phyloP scores from a whole-genome alignment of 1,284 basidiomycete genomes.

The Trametes hirsuta region DNA sequence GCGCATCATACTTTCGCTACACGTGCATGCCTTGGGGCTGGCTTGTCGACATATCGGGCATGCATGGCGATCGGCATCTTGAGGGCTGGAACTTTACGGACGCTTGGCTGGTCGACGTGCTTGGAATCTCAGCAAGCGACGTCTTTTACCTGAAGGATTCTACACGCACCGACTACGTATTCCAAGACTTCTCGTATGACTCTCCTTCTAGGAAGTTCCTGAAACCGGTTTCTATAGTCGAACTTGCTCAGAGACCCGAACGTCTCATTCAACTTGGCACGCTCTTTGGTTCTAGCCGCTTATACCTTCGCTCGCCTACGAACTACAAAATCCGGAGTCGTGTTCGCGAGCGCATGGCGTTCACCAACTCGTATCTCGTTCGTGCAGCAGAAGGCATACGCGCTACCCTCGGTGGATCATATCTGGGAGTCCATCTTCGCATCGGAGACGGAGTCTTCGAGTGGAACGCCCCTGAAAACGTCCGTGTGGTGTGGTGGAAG shows the following conservation, averaged over 20 bases:
- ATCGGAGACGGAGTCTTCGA: conserved; percentile 68
- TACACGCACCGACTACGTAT: conserved; percentile 64
- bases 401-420: conserved; percentile 50
- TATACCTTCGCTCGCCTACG: conserved; percentile 48
- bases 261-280: conserved; percentile 66
- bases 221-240: conserved; percentile 46
- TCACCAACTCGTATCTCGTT: conserved; percentile 51
- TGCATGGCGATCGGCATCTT: conserved; percentile 42
- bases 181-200: conserved; percentile 53
- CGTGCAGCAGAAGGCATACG: conserved; percentile 45
- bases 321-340: conserved; percentile 46
- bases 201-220: conserved; percentile 39
- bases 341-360: conserved; percentile 56
- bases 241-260: conserved; percentile 42
- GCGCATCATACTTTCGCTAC: conserved; percentile 58
- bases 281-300: conserved; percentile 69
- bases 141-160: conserved; percentile 54
- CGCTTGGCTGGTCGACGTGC: conserved; percentile 46
- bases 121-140: conserved; percentile 46
- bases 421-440: conserved; percentile 68
- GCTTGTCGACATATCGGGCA: conserved; percentile 56
- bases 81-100: conserved; percentile 52
- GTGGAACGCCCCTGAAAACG: conserved; percentile 42
- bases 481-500: conserved; percentile 58
- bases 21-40: conserved; percentile 70